Percentiles rank a stretch among this genome's conserved stretches.
Evolutionary conservation across 495 filamentous ascomycete genomes (phyloP).

Genomic region (Aspergillus biplanus): DNA sequence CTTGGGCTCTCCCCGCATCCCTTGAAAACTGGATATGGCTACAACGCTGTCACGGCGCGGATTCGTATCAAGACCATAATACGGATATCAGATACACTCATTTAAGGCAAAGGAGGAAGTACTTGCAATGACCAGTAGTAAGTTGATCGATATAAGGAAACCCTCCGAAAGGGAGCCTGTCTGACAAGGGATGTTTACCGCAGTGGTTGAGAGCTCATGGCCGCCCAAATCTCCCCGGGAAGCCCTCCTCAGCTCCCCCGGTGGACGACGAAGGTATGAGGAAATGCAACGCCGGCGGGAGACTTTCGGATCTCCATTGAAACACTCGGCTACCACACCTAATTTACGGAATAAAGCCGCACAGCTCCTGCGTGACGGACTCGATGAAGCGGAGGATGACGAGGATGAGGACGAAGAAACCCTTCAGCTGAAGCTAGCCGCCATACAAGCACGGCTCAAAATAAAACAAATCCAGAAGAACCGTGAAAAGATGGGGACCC

Average conservation of each 20-base stretch:
- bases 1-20: conserved; percentile 23
- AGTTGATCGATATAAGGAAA: conserved; percentile 14
- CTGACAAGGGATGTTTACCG: conserved; percentile 16
- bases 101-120: background rate
- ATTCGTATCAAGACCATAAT: conserved; percentile 10
- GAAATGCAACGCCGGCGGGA: conserved; percentile 65
- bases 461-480: conserved; percentile 81
- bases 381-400: conserved; percentile 33
- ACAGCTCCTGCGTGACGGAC: conserved; percentile 39
- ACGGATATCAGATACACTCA: conserved; percentile 8
- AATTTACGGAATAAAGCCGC: conserved; percentile 40
- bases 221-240: conserved; percentile 86
- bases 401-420: conserved; percentile 91
- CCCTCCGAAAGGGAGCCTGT: background rate
- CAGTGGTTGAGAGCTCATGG: conserved; percentile 67
- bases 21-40: conserved; percentile 22
- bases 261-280: conserved; percentile 71
- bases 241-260: conserved; percentile 78
- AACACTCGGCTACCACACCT: conserved; percentile 47
- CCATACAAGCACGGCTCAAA: conserved; percentile 84
- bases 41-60: conserved; percentile 7
- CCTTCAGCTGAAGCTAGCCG: conserved; percentile 77
- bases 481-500: conserved; percentile 40
- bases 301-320: conserved; percentile 67
- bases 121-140: conserved; percentile 29